Conservation (phyloP, 1,139 yeast genomes). For the Saccharomyces hybrid region DNA sequence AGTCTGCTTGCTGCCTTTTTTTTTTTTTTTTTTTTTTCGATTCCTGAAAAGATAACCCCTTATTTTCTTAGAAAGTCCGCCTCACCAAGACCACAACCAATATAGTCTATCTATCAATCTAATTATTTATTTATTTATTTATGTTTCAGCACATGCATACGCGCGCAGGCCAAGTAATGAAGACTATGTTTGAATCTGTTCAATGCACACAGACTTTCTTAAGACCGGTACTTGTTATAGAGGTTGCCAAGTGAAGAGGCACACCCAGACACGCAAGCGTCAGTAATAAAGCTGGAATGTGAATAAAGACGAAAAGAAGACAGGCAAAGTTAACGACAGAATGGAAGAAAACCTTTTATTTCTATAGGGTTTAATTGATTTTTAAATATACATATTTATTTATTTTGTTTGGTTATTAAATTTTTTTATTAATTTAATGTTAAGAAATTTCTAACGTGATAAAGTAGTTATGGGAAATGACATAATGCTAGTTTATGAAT, state of each 20-base stretch:
- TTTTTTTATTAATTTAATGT: not conserved
- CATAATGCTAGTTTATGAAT: not conserved
- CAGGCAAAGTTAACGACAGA: not conserved
- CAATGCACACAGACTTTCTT: too few species aligned
- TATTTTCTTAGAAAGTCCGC: not conserved
- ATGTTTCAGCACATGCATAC: too few species aligned
- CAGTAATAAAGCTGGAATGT: not conserved
- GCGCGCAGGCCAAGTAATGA: too few species aligned
- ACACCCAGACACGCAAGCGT: not conserved
- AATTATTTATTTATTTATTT: too few species aligned
- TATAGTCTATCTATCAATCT: too few species aligned
- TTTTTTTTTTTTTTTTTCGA: not conserved
- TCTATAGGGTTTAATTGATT: not conserved
- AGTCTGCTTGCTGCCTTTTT: not conserved
- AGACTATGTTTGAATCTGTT: too few species aligned
- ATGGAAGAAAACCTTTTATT: not conserved
- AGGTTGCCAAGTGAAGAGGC: not conserved
- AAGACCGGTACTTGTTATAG: not conserved
- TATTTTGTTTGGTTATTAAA: not conserved
- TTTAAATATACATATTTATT: conserved; percentile 1
- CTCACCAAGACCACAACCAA: too few species aligned
- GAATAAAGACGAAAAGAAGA: too few species aligned
- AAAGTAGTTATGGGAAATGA: conserved; percentile 1
- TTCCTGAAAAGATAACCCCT: not conserved
- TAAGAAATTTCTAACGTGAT: conserved; percentile 1